These are phyloP conservation scores for Lactifluus piperatus DNA, from an alignment of 768 basidiomycete species.

Conservation along the genomic window DNA sequence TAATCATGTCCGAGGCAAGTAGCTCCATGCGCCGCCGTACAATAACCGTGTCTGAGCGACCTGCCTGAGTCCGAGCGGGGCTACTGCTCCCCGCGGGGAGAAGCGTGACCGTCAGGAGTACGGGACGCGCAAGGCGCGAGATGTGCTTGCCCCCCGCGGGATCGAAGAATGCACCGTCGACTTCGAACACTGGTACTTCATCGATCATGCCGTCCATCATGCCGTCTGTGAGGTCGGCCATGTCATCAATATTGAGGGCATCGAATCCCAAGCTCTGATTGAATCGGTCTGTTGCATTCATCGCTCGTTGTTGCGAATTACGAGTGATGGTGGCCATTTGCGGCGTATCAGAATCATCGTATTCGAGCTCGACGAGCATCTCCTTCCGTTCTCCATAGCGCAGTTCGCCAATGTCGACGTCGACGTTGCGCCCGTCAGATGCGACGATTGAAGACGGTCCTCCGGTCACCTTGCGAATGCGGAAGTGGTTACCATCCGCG, in stretches of 20 bases:
- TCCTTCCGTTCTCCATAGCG: slow-evolving; percentile 96
- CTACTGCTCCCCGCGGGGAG: slow-evolving; percentile 40
- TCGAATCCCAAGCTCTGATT: slow-evolving; percentile 82
- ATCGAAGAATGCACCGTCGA: slow-evolving; percentile 93
- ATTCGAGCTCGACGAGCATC: slow-evolving; percentile 93
- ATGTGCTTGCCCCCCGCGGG: slow-evolving; percentile 77
- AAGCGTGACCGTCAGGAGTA: slow-evolving; percentile 89
- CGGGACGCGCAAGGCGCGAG: slow-evolving; percentile 84
- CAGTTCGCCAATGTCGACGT: slow-evolving; percentile 90
- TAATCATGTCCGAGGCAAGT: slow-evolving; percentile 95
- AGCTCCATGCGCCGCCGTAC: slow-evolving; percentile 95
- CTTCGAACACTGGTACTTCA: slow-evolving; percentile 93
- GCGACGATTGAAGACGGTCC: slow-evolving; percentile 80
- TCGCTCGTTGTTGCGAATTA: slow-evolving; percentile 23
- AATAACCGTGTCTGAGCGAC: slow-evolving; percentile 72
- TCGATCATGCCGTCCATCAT: slow-evolving; percentile 98
- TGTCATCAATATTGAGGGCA: slow-evolving; percentile 60
- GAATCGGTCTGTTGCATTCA: slow-evolving; percentile 85
- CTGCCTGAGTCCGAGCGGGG: slow-evolving; percentile 28
- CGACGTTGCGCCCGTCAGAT: slow-evolving; percentile 89
- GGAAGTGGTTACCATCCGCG: slow-evolving; percentile 83
- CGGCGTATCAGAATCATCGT: slow-evolving; percentile 59
- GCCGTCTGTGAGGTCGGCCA: slow-evolving; percentile 69
- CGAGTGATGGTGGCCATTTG: slow-evolving; percentile 12
- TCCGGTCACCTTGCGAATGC: slow-evolving; percentile 90